Base-by-base conservation (phyloP, 176 grass and related monocot species). In the Aegilops sharonensis region DNA sequence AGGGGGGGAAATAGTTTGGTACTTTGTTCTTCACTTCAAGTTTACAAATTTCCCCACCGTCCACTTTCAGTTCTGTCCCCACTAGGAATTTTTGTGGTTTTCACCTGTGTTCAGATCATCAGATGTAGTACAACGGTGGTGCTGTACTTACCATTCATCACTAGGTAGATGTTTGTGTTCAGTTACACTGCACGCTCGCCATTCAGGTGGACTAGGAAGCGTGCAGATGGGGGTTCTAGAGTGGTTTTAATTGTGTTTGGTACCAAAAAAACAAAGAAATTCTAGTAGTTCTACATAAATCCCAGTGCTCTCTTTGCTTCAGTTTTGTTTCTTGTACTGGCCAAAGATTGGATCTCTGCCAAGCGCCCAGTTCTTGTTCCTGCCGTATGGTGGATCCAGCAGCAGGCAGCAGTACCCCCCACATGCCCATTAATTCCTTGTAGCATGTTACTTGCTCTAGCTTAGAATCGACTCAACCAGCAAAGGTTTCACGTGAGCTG, bases 381-480 rank as follows among this genome's bases (percentile, higher is more conserved):
- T 54, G 64, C 13, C 72, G 18, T 56, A 43, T 42, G 31, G 13
- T 87, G 75, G 85, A 87, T 87, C 89, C 65, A 78, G 27, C 39
- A 61, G 62, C 43, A 76, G 34, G 59, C 29, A 62, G 32, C 20
- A 60, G 65, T 37, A 9, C 3, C 43, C 35, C 80, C 56, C 30
- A 31, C 35, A 52, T 68, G 18, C 62, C 62, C 56, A 75, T 80
- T 72, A 63, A 64, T 78, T 83, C 78, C 17, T 23, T 43, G 65
- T 27, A 42, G 3, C 54, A 83, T 72, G 84, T 65, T 79, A 56
- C 54, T 78, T 56, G 54, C 64, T 56, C 8, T 79, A 14, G 65
- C 75, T 83, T 71, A 73, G 29, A 83, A 83, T 78, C 57, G 72
- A 83, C 84, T 79, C 56, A 43, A 25, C 45, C 70, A 83, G 82